A percentile compares a stretch with the other conserved stretches of the same genome.
phyloP scores from a whole-genome alignment of 164 flowering plant species.

The Dillenia turbinata region DNA sequence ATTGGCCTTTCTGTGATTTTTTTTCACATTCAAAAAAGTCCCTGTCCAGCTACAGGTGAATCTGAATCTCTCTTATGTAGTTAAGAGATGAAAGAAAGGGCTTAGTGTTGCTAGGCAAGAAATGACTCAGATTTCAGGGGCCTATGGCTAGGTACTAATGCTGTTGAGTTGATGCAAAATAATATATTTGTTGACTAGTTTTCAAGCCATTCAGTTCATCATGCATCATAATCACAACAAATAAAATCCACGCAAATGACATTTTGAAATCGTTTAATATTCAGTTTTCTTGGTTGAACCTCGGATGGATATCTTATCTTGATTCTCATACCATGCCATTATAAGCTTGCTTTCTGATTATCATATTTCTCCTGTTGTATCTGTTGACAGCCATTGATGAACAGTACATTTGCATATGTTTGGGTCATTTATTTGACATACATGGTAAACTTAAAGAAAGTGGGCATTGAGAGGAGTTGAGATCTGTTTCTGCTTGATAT shows the following conservation, averaged over 20 bases:
- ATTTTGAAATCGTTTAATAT: no score
- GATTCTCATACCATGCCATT: no score
- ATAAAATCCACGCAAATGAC: background rate
- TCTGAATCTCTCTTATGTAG: background rate
- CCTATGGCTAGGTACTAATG: background rate
- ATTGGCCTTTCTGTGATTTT: conserved; percentile 92
- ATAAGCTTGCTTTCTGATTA: no score
- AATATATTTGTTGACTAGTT: no score
- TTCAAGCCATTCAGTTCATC: background rate
- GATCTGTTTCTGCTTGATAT: no score
- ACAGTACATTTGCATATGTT: conserved; percentile 70
- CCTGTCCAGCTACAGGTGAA: conserved; percentile 87
- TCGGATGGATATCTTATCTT: no score
- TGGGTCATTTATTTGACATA: conserved; percentile 92
- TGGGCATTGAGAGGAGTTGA: conserved; percentile 3
- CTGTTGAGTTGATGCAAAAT: background rate
- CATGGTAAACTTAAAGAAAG: conserved; percentile 79
- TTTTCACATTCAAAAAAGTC: conserved; percentile 62
- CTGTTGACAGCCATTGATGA: conserved; percentile 63
- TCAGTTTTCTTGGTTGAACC: no score
- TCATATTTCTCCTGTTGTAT: conserved; percentile 2
- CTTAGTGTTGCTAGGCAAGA: no score
- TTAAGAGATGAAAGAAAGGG: background rate
- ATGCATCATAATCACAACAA: background rate
- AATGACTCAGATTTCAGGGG: background rate